These are phyloP conservation scores for Cladorrhinum samala DNA, from an alignment of 495 filamentous ascomycete species.

Conservation along the genomic window DNA sequence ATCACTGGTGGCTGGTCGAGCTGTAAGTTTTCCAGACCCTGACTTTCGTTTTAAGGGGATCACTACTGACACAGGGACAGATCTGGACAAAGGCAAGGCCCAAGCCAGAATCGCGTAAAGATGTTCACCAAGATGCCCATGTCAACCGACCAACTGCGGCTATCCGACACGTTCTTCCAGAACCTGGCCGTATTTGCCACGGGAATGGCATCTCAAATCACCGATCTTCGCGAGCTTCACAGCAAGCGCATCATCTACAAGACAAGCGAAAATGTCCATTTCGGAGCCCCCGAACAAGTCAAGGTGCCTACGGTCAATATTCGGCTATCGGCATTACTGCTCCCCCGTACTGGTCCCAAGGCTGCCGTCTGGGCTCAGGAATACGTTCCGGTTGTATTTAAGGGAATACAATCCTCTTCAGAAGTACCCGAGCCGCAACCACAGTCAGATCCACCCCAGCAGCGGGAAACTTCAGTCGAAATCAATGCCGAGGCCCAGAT, in stretches of 20 bases:
- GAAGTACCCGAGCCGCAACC: conserved; percentile 1
- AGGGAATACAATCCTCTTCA: conserved; percentile 32
- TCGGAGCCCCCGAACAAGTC: conserved; percentile 27
- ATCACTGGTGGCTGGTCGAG: conserved; percentile 70
- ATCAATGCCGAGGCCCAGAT: conserved; percentile 27
- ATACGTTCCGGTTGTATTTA: conserved; percentile 47
- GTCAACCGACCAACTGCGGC: conserved; percentile 23
- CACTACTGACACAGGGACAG: conserved; percentile 13
- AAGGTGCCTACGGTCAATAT: conserved; percentile 40
- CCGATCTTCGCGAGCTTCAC: conserved; percentile 41
- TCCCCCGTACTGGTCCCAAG: conserved; percentile 6
- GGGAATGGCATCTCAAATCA: conserved; percentile 38
- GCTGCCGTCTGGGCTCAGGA: conserved; percentile 45
- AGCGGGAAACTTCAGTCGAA: conserved; percentile 8
- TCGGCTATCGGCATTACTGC: conserved; percentile 38
- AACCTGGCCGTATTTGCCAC: conserved; percentile 34
- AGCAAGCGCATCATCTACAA: conserved; percentile 25
- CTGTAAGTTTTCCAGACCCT: conserved; percentile 38
- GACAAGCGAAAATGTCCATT: conserved; percentile 17
- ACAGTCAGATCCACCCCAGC: conserved; percentile 7
- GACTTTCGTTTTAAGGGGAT: neutral
- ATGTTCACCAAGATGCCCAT: conserved; percentile 34
- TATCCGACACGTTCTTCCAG: conserved; percentile 35
- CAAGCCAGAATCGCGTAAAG: conserved; percentile 18
- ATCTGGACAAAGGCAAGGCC: conserved; percentile 10